phyloP scores from a whole-genome alignment of 441 rosid species.

The Codiaeum variegatum region DNA sequence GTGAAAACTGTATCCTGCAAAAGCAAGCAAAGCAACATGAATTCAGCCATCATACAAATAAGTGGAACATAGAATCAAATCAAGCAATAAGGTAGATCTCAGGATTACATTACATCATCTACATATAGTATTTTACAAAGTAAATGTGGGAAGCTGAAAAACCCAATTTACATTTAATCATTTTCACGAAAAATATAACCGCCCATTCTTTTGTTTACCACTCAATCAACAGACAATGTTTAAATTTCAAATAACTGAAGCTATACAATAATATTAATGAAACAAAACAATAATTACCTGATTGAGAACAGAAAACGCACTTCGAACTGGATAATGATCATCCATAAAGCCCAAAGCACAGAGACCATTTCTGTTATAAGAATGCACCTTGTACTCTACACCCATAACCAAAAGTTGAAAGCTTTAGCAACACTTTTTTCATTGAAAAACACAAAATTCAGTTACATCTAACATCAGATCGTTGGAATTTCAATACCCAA shows the following conservation, averaged over 20 bases:
- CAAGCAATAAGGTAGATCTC: background rate
- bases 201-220: background rate
- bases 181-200: background rate
- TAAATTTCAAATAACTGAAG: background rate
- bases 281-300: constrained; percentile 44
- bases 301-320: constrained; percentile 83
- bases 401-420: background rate
- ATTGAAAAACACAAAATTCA: no score
- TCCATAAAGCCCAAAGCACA: constrained; percentile 91
- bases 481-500: background rate
- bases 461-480: no score
- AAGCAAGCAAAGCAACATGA: background rate
- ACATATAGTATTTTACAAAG: background rate
- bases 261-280: background rate
- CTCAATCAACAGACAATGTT: background rate
- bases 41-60: background rate
- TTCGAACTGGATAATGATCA: constrained; percentile 87
- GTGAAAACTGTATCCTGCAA: background rate
- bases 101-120: background rate
- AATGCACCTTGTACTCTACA: constrained; percentile 85
- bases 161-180: background rate
- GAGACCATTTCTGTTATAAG: constrained; percentile 78
- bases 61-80: background rate
- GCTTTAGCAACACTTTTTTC: no score
- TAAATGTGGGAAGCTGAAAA: no score